Evolutionary conservation across 371 early-diverging fungal genomes (phyloP).

Genomic region (Rhizopus microsporus): DNA sequence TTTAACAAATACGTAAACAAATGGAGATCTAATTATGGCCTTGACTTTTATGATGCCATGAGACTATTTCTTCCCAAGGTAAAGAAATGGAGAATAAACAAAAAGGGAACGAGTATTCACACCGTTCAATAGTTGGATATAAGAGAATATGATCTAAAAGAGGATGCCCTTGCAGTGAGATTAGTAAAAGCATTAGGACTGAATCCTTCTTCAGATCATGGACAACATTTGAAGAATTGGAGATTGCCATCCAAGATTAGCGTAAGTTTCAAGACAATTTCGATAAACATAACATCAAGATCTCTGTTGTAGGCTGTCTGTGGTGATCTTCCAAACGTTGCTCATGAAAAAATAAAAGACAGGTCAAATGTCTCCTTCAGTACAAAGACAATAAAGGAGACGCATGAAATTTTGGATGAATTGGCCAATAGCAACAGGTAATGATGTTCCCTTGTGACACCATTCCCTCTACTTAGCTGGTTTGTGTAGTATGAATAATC

Average conservation of each 20-base stretch:
- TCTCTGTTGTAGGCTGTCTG: slow-evolving; percentile 9
- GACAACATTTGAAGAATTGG: slow-evolving; percentile 59
- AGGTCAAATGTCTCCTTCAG: slow-evolving; percentile 43
- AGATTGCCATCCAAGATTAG: slow-evolving; percentile 20
- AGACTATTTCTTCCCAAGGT: slow-evolving; percentile 74
- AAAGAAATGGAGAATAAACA: slow-evolving; percentile 3
- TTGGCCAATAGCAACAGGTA: slow-evolving; percentile 34
- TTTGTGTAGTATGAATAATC: slow-evolving; percentile 22
- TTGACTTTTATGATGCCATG: slow-evolving; percentile 57
- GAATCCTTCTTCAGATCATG: slow-evolving; percentile 52
- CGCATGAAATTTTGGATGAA: slow-evolving; percentile 44
- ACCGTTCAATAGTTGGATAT: slow-evolving; percentile 56
- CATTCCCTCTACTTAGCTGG: not conserved
- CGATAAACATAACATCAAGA: slow-evolving; percentile 1
- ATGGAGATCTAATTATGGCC: slow-evolving; percentile 51
- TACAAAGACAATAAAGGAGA: slow-evolving; percentile 50
- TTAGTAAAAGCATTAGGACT: slow-evolving; percentile 64
- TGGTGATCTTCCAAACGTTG: slow-evolving; percentile 59
- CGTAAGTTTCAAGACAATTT: not conserved
- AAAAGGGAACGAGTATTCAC: not conserved
- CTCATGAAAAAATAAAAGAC: slow-evolving; percentile 41
- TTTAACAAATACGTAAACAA: slow-evolving; percentile 32
- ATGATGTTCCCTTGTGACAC: not conserved
- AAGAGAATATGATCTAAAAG: slow-evolving; percentile 70
- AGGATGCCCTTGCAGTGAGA: slow-evolving; percentile 62